Base-by-base conservation (phyloP, 1,284 basidiomycete species). In the Quambalaria eucalypti region DNA sequence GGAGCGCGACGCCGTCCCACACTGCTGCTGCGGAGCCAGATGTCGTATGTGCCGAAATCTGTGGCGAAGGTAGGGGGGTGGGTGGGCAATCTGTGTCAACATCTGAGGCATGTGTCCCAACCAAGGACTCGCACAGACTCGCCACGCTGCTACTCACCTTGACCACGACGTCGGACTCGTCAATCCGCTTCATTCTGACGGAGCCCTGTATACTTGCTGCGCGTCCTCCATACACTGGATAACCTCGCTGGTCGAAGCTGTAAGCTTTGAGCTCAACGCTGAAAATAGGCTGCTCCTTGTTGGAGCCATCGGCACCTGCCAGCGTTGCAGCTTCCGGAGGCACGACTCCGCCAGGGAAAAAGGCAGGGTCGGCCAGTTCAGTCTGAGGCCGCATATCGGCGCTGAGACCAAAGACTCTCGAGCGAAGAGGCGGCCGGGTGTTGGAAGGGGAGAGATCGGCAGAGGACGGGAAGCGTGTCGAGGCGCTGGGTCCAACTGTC, bases 41-140 rank as follows among this genome's bases (percentile, higher is more conserved):
- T 9, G 68, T 66, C 28, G 68, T 70, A 40, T 68, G 60, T 7
- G 68, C 68, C 5, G 64, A 65, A 42, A 68, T 63, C 66, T 61
- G 51, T 23, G 19, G 6, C 25, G n/a, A n/a, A 28, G 21, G 50
- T 23, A 51, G 49, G 25, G 14, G n/a, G n/a, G n/a, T n/a, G 16
- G 36, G 4, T 9, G 31, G 4, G 21, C 16, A 5, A 21, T 39
- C 36, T 39, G 36, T 39, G 36, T 39, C 31, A 33, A 33, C 31
- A 33, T 33, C n/a, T n/a, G n/a, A 33, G 31, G n/a, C 31, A 33
- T 33, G 9, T n/a, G 31, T 9, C 31, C 9, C 8, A 33, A 36
- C n/a, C 9, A 9, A n/a, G 9, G n/a, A 36, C 31, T 36, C n/a
- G 31, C 9, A 9, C 9, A 36, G 9, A 36, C 9, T 36, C 31